These are phyloP conservation scores for Umbelopsis sp. DNA, from an alignment of 371 early-diverging fungal genomes.

Conservation along the genomic window DNA sequence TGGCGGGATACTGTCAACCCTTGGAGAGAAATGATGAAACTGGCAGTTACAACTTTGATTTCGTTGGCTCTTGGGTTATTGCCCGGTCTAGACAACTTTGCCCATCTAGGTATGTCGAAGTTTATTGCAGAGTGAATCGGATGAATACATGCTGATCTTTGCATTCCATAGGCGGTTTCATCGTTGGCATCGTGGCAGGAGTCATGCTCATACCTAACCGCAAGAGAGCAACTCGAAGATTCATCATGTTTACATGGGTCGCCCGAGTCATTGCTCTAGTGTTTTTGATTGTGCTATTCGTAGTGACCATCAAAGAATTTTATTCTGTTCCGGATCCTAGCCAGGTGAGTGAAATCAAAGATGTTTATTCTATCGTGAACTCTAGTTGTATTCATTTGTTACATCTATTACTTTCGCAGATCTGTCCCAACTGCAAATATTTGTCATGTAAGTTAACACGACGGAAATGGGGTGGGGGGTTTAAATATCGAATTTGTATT, in stretches of 20 bases:
- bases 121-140: constrained; percentile 27
- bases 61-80: constrained; percentile 72
- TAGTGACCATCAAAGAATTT: constrained; percentile 46
- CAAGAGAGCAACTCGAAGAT: constrained; percentile 37
- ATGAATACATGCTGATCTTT: constrained; percentile 31
- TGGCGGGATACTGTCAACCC: constrained; percentile 76
- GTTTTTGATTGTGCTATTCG: constrained; percentile 41
- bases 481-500: background rate
- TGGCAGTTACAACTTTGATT: constrained; percentile 64
- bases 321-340: constrained; percentile 49
- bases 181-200: constrained; percentile 54
- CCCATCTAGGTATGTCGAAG: constrained; percentile 62
- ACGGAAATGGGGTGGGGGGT: too few relatives aligned
- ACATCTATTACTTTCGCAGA: constrained; percentile 21
- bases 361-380: background rate
- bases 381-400: background rate
- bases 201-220: constrained; percentile 53
- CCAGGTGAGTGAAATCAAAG: constrained; percentile 22
- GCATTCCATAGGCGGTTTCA: constrained; percentile 73
- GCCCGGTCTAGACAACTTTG: constrained; percentile 81
- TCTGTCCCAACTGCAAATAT: constrained; percentile 52
- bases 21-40: constrained; percentile 67
- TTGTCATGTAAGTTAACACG: constrained; percentile 30
- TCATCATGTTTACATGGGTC: constrained; percentile 42
- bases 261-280: constrained; percentile 44